phyloP scores from a whole-genome alignment of 2,329 filamentous ascomycete genomes.

The Spiromastix sp. region DNA sequence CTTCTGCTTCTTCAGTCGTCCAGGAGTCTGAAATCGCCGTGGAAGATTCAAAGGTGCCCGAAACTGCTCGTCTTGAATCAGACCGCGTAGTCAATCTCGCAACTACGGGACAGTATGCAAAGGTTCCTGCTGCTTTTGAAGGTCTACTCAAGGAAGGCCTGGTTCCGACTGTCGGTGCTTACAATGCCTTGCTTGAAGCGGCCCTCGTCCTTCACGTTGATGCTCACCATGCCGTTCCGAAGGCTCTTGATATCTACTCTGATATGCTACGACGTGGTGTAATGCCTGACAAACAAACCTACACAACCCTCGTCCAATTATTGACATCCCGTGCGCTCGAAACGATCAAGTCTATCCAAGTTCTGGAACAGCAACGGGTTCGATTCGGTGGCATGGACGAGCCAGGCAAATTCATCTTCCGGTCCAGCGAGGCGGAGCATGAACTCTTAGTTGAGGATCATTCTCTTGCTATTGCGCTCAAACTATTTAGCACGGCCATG shows the following conservation, averaged over 20 bases:
- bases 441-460: constrained; percentile 81
- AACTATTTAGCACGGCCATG: constrained; percentile 71
- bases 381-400: constrained; percentile 81
- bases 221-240: constrained; percentile 75
- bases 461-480: constrained; percentile 72
- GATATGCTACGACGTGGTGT: constrained; percentile 89
- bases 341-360: constrained; percentile 60
- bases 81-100: constrained; percentile 68
- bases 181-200: constrained; percentile 79
- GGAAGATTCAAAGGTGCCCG: constrained; percentile 36
- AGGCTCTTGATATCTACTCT: constrained; percentile 87
- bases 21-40: constrained; percentile 38
- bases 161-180: constrained; percentile 71
- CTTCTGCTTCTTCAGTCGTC: constrained; percentile 12
- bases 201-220: constrained; percentile 72
- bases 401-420: constrained; percentile 75
- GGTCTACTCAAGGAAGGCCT: constrained; percentile 75
- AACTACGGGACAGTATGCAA: constrained; percentile 61
- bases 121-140: constrained; percentile 87
- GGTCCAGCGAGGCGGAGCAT: constrained; percentile 77
- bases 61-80: constrained; percentile 60
- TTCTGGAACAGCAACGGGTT: constrained; percentile 68
- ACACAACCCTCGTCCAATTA: constrained; percentile 74
- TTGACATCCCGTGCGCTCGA: constrained; percentile 73
- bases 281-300: constrained; percentile 71